These are phyloP conservation scores for Microbotryum saponariae DNA, from an alignment of 1,284 basidiomycete genomes.

Conservation along the genomic window DNA sequence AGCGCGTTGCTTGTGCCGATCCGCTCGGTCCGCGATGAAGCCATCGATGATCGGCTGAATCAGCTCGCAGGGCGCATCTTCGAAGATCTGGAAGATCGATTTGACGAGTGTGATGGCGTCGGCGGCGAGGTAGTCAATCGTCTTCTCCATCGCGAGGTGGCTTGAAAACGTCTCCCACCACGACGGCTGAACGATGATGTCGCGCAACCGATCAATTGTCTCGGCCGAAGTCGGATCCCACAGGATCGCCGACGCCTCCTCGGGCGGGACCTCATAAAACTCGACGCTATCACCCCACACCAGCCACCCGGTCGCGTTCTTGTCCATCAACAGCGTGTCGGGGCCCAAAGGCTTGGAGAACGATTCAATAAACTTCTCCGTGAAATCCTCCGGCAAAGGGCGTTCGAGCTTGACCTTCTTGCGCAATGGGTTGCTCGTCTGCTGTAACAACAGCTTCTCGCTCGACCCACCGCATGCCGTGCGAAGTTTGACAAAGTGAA, in stretches of 20 bases:
- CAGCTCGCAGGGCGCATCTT: conserved; percentile 50
- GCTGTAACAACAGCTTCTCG: conserved; percentile 68
- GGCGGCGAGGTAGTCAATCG: conserved; percentile 31
- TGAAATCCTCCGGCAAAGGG: conserved; percentile 47
- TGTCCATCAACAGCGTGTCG: conserved; percentile 57
- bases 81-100: conserved; percentile 48
- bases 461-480: conserved; percentile 59
- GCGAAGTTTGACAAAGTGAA: conserved; percentile 73
- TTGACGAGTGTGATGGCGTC: conserved; percentile 44
- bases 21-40: conserved; percentile 54
- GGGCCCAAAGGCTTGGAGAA: conserved; percentile 42
- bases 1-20: conserved; percentile 87
- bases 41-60: conserved; percentile 55
- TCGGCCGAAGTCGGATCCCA: conserved; percentile 62
- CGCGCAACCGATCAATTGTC: conserved; percentile 55
- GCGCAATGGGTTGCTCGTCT: conserved; percentile 67
- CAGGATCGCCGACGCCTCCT: conserved; percentile 48
- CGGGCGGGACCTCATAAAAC: conserved; percentile 54
- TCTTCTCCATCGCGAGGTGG: conserved; percentile 37
- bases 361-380: conserved; percentile 49
- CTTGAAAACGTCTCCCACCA: conserved; percentile 53
- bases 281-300: conserved; percentile 67
- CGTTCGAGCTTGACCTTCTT: conserved; percentile 49
- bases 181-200: conserved; percentile 48
- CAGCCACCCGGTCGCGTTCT: conserved; percentile 75